These are phyloP conservation scores for Pichia rugopelliculosa DNA, from an alignment of 805 yeast species.

Conservation along the genomic window DNA sequence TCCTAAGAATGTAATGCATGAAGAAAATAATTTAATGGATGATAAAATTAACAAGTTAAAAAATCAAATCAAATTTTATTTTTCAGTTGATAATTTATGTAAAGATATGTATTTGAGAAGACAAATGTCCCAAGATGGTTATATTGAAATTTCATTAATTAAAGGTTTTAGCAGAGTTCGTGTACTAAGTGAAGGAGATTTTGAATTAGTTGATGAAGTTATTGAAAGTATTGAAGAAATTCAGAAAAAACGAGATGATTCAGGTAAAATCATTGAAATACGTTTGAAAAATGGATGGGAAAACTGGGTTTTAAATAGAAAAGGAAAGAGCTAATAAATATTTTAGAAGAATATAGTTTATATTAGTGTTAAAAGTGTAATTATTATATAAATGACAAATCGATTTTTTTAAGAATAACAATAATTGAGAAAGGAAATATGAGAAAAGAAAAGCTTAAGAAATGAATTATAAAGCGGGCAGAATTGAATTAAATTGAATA, in stretches of 20 bases:
- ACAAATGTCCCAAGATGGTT: slow-evolving; percentile 69
- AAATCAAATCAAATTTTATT: slow-evolving; percentile 77
- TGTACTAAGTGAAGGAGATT: slow-evolving; percentile 43
- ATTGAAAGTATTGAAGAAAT: slow-evolving; percentile 15
- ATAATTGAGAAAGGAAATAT: too few relatives aligned
- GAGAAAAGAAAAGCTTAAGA: not conserved
- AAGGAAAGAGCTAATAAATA: not conserved
- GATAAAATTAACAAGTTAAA: slow-evolving; percentile 13
- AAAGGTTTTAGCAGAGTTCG: slow-evolving; percentile 68
- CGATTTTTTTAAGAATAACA: not conserved
- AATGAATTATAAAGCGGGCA: not conserved
- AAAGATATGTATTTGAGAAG: slow-evolving; percentile 75
- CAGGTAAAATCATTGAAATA: slow-evolving; percentile 36
- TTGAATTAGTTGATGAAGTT: slow-evolving; percentile 29
- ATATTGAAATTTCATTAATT: slow-evolving; percentile 50
- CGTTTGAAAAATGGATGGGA: slow-evolving; percentile 54
- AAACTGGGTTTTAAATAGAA: slow-evolving; percentile 57
- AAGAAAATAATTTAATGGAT: slow-evolving; percentile 1
- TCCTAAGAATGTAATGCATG: too few relatives aligned
- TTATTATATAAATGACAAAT: too few relatives aligned
- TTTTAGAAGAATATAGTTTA: not conserved
- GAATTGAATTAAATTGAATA: not conserved
- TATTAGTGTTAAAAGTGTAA: not conserved
- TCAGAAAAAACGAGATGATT: slow-evolving; percentile 28
- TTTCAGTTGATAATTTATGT: slow-evolving; percentile 75